Percentiles rank a stretch among this genome's conserved stretches.
These are phyloP conservation scores for Suzukiozyma palmioleophila DNA, from an alignment of 1,139 yeast species.

Conservation along the genomic window DNA sequence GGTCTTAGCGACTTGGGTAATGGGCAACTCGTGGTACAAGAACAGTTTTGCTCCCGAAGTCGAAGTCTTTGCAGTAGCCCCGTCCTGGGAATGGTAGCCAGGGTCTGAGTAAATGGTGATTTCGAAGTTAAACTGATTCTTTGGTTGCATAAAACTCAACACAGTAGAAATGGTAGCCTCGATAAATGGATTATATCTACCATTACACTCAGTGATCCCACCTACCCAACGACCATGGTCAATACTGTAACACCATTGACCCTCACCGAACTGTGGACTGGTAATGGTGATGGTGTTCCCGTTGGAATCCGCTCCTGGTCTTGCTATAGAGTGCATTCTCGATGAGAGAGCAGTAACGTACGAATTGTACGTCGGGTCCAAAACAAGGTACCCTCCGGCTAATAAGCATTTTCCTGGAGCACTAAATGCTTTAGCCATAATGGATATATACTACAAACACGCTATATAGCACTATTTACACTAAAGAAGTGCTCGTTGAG, in stretches of 20 bases:
- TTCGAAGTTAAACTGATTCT: conserved; percentile 24
- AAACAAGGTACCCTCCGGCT: conserved; percentile 92
- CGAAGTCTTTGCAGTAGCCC: conserved; percentile 30
- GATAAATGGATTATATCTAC: conserved; percentile 65
- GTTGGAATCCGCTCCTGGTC: conserved; percentile 6
- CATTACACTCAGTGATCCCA: conserved; percentile 19
- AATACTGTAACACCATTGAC: conserved; percentile 60
- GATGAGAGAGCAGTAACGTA: conserved; percentile 87
- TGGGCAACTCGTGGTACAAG: conserved; percentile 54
- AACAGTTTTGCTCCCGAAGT: conserved; percentile 41
- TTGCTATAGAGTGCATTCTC: conserved; percentile 77
- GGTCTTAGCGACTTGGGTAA: conserved; percentile 80
- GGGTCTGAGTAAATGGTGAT: conserved; percentile 79
- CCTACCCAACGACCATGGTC: conserved; percentile 5
- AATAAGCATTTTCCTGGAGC: conserved; percentile 94
- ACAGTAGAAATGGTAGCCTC: conserved; percentile 58
- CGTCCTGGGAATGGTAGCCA: conserved; percentile 79
- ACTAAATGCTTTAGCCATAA: conserved; percentile 45
- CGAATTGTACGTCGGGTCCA: conserved; percentile 70
- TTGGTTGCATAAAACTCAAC: conserved; percentile 45
- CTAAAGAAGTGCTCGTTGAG: too few relatives aligned
- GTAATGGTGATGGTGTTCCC: conserved; percentile 11
- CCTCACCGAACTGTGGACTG: conserved; percentile 67
- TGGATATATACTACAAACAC: too few relatives aligned
- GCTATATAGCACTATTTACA: too few relatives aligned